These are phyloP conservation scores for Hydnomerulius pinastri DNA, from an alignment of 768 basidiomycete species.

Conservation along the genomic window DNA sequence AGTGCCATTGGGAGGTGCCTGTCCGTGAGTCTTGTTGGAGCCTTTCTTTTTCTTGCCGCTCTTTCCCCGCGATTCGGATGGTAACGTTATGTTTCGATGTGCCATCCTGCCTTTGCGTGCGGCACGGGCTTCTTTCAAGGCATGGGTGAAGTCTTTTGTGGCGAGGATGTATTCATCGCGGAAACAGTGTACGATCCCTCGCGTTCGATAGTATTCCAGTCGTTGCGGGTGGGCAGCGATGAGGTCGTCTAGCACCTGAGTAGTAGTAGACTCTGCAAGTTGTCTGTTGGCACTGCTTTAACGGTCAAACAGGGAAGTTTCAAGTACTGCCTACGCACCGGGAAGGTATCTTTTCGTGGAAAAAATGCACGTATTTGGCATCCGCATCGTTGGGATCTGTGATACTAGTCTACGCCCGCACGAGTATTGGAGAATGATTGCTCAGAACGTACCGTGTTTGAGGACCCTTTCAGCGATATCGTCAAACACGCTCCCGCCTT, in stretches of 20 bases:
- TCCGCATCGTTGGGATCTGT: conserved; percentile 76
- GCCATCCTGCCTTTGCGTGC: conserved; percentile 62
- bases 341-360: conserved; percentile 94
- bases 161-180: conserved; percentile 79
- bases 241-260: conserved; percentile 76
- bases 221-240: conserved; percentile 73
- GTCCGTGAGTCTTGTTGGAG: conserved; percentile 52
- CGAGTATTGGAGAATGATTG: background rate
- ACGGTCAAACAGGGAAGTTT: conserved; percentile 14
- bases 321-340: conserved; percentile 50
- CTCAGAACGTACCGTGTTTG: conserved; percentile 51
- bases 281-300: conserved; percentile 52
- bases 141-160: conserved; percentile 78
- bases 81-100: conserved; percentile 48
- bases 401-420: background rate
- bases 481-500: conserved; percentile 89
- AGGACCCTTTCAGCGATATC: conserved; percentile 89
- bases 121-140: conserved; percentile 74
- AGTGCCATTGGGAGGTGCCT: conserved; percentile 70
- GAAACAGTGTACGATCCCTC: conserved; percentile 90
- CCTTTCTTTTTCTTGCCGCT: conserved; percentile 59
- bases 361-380: conserved; percentile 89
- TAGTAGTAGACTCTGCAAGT: conserved; percentile 81
- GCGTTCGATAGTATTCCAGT: conserved; percentile 83
- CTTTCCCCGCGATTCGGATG: conserved; percentile 41